phyloP scores from a whole-genome alignment of 306 rosid species.

The Citrullus mucosospermus region DNA sequence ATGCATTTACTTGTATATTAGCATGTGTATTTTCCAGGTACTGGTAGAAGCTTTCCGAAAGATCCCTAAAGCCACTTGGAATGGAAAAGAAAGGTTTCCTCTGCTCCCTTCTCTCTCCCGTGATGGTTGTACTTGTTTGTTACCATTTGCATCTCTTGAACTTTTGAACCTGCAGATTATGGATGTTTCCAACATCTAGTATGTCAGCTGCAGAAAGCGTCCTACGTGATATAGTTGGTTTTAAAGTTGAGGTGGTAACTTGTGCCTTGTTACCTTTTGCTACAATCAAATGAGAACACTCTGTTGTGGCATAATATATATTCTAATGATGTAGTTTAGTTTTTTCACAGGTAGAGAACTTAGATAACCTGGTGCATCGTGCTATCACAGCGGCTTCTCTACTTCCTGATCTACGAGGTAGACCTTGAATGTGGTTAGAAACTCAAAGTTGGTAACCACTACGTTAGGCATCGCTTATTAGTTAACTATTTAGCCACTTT shows the following conservation, averaged over 20 bases:
- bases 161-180: constrained; percentile 46
- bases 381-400: constrained; percentile 56
- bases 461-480: not conserved
- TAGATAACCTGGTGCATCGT: constrained; percentile 71
- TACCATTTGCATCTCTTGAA: not conserved
- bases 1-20: not conserved
- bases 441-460: not conserved
- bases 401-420: constrained; percentile 80
- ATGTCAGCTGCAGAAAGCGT: constrained; percentile 53
- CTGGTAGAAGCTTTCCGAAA: constrained; percentile 46
- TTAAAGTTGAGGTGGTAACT: constrained; percentile 52
- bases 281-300: not conserved
- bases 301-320: not conserved
- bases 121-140: not conserved
- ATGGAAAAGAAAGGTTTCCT: constrained; percentile 60
- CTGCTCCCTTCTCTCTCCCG: not conserved
- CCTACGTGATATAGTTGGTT: constrained; percentile 37
- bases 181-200: constrained; percentile 67
- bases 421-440: not conserved
- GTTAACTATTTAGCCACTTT: not conserved
- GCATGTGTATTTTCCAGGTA: constrained; percentile 19
- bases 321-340: not conserved
- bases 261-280: constrained; percentile 8
- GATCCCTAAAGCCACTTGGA: constrained; percentile 69
- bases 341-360: constrained; percentile 48